These are phyloP conservation scores for Hypoxylon sp. DNA, from an alignment of 2,329 filamentous ascomycete species.

Conservation along the genomic window DNA sequence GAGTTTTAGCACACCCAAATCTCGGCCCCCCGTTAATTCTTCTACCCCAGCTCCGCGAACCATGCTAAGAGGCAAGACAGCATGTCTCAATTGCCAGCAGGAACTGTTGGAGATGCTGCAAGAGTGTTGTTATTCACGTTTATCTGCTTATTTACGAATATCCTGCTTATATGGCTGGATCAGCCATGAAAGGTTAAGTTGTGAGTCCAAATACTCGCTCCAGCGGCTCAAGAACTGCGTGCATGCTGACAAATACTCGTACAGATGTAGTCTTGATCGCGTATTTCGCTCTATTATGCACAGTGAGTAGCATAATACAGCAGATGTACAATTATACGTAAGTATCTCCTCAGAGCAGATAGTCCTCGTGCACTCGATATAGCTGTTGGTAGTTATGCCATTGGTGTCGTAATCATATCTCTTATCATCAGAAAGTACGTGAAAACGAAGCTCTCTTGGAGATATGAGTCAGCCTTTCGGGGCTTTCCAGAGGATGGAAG, in stretches of 20 bases:
- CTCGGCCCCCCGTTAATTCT: not conserved
- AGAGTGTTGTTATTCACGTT: not conserved
- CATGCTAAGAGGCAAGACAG: not conserved
- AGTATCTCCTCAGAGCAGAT: not conserved
- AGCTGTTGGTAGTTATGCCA: not conserved
- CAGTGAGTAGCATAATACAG: not conserved
- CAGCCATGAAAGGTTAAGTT: not conserved
- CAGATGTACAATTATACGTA: not conserved
- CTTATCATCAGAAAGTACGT: not conserved
- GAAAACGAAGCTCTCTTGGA: not conserved
- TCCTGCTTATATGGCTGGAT: not conserved
- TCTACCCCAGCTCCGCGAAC: not conserved
- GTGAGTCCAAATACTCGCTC: not conserved
- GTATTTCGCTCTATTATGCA: not conserved
- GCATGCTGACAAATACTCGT: not conserved
- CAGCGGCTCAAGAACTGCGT: not conserved
- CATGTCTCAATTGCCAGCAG: conserved; percentile 3
- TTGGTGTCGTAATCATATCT: not conserved
- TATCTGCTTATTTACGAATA: not conserved
- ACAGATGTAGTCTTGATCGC: not conserved
- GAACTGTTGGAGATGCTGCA: not conserved
- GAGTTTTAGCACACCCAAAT: not conserved
- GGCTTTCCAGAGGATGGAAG: not conserved
- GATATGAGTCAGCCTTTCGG: not conserved
- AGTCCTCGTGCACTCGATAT: not conserved